phyloP scores from a whole-genome alignment of 2,329 filamentous ascomycete species.

The Ophiocordyceps camponoti-rufipedis region DNA sequence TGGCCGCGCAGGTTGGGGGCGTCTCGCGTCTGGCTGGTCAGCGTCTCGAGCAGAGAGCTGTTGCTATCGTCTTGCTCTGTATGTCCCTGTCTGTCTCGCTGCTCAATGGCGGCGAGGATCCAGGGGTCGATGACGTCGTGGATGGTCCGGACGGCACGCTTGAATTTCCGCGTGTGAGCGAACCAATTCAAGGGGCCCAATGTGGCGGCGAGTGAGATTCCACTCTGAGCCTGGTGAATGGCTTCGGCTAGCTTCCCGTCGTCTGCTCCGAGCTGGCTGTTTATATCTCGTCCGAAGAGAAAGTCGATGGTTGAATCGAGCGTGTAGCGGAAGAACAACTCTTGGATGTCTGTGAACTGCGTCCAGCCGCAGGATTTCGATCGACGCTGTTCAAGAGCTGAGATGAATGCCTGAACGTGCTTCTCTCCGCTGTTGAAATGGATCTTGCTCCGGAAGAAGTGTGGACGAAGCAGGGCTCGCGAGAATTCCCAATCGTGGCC shows the following conservation, averaged over 20 bases:
- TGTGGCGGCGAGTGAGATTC: conserved; percentile 32
- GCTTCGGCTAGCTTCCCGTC: conserved; percentile 13
- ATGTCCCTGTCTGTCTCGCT: neutral
- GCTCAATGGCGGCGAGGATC: conserved; percentile 35
- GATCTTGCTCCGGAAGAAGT: conserved; percentile 23
- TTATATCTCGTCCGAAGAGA: conserved; percentile 39
- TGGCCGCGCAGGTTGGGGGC: conserved; percentile 10
- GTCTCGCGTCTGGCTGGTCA: conserved; percentile 14
- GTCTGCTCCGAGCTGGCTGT: conserved; percentile 18
- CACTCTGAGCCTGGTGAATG: conserved; percentile 19
- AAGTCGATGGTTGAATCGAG: conserved; percentile 33
- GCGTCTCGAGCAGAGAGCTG: conserved; percentile 13
- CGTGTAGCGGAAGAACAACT: conserved; percentile 28
- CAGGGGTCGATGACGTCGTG: conserved; percentile 50
- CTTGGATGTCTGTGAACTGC: conserved; percentile 21
- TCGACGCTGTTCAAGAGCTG: conserved; percentile 4
- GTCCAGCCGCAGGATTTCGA: conserved; percentile 16
- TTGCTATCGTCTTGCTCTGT: conserved; percentile 1
- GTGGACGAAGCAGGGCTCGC: conserved; percentile 18
- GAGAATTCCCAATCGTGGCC: conserved; percentile 18
- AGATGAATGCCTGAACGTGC: conserved; percentile 15
- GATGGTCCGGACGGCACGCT: conserved; percentile 43
- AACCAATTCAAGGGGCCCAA: conserved; percentile 25
- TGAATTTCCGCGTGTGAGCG: conserved; percentile 35
- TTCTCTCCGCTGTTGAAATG: conserved; percentile 22